These are phyloP conservation scores for Candolleomyces eurysporus DNA, from an alignment of 768 basidiomycete genomes.

Conservation along the genomic window DNA sequence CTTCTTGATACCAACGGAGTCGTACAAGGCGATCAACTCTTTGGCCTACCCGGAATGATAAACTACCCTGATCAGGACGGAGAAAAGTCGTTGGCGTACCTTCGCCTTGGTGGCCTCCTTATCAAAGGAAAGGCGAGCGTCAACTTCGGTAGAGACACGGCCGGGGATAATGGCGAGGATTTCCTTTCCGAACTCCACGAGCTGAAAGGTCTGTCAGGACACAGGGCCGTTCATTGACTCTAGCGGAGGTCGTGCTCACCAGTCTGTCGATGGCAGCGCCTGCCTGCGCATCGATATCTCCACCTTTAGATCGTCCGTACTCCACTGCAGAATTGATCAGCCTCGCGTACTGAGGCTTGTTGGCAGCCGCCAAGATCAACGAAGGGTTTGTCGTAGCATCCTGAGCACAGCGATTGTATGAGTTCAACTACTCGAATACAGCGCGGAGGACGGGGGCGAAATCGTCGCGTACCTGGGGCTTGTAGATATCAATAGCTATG, in stretches of 20 bases:
- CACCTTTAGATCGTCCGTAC: conserved; percentile 79
- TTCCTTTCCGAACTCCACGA: conserved; percentile 96
- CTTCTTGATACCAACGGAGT: conserved; percentile 89
- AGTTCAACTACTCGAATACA: background rate
- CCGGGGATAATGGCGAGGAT: conserved; percentile 96
- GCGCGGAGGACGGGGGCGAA: conserved; percentile 5
- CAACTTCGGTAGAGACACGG: conserved; percentile 98
- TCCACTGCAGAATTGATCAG: conserved; percentile 75
- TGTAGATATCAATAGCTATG: conserved; percentile 90
- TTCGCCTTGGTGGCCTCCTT: conserved; percentile 90
- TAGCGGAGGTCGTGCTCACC: conserved; percentile 43
- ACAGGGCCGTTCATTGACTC: background rate
- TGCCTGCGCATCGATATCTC: conserved; percentile 69
- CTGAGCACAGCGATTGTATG: conserved; percentile 32
- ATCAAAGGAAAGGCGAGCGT: conserved; percentile 96
- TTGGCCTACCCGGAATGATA: conserved; percentile 48
- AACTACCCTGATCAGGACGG: conserved; percentile 4
- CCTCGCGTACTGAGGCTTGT: conserved; percentile 81
- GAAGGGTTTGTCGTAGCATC: conserved; percentile 99
- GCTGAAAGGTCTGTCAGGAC: conserved; percentile 41
- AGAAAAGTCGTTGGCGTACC: conserved; percentile 32
- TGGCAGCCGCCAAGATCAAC: conserved; percentile 88
- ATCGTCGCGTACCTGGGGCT: conserved; percentile 67
- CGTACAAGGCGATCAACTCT: conserved; percentile 91
- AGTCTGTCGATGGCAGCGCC: conserved; percentile 86